Conservation (phyloP, 306 rosid genomes). For the Ormosia semicastrata region DNA sequence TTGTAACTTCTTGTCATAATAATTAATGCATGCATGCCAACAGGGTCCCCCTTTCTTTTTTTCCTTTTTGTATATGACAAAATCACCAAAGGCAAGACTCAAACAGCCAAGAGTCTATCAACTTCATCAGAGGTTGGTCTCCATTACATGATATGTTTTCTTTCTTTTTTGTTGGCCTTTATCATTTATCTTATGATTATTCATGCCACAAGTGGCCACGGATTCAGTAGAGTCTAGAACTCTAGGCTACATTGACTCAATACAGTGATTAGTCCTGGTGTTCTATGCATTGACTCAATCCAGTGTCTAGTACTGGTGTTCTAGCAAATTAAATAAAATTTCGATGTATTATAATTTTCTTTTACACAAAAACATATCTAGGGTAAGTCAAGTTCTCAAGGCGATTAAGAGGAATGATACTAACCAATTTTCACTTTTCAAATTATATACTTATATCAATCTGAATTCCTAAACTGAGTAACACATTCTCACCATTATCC, state of each 20-base stretch:
- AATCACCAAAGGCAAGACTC: not conserved
- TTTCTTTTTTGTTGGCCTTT: not conserved
- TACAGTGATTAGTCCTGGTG: not conserved
- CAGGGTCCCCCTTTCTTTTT: not conserved
- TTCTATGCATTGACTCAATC: not conserved
- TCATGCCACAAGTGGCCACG: not conserved
- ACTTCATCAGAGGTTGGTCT: not conserved
- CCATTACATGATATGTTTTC: not conserved
- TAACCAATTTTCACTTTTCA: not conserved
- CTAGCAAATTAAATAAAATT: not conserved
- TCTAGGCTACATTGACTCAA: not conserved
- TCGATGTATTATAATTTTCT: not conserved
- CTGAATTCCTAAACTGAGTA: not conserved
- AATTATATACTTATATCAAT: not conserved
- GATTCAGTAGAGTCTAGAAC: not conserved
- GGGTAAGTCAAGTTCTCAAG: not conserved
- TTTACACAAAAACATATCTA: not conserved
- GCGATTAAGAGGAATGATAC: no score
- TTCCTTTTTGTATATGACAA: not conserved
- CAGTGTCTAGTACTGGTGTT: not conserved
- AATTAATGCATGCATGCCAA: slow-evolving; percentile 21
- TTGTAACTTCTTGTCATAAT: slow-evolving; percentile 1
- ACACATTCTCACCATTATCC: not conserved
- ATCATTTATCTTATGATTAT: not conserved
- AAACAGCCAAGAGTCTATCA: not conserved